Evolutionary conservation across 2,329 filamentous ascomycete species (phyloP), one percentile per base, ranked within the genome.

Genomic region (Colletotrichum magnum): DNA sequence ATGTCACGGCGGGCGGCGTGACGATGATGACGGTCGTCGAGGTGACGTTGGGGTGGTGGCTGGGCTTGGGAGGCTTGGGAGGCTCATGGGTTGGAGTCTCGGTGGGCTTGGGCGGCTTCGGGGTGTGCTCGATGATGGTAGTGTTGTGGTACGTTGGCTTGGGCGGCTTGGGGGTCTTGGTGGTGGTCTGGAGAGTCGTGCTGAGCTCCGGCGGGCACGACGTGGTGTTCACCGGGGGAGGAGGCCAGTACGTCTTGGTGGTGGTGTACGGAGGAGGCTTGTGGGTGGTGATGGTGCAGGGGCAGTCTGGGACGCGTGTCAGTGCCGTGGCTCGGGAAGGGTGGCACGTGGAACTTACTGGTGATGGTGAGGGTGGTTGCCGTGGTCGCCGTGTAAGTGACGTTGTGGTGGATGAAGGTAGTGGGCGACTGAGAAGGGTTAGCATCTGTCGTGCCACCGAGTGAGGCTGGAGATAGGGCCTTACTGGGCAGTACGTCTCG

Each of bases 341-440:
- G 58, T 15, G 5, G 39, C 5, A 54, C 18, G 5, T 21, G 5
- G 28, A 32, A 32, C 21, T 74, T 75, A 84, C 82, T 82, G 61
- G 81, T 84, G 72, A 86, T 77, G 71, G 84, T 85, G 65, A 86
- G 60, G 50, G 80, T 83, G 41, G 80, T 83, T 32, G 79, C 76
- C 70, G 76, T 71, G 21, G 80, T 83, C 68, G 79, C 82, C 32
- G 81, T 85, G 74, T 83, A 84, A 58, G 84, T 85, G 61, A 79
- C 76, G 68, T 81, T 80, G 64, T 79, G 78, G 74, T 79, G 78
- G 39, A 80, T 74, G 66, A 81, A 78, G 39, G 83, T 79, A 59
- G 79, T 81, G 15, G 81, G 77, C 51, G 74, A 75, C 76, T 80
- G 74, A 47, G 53, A 6, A 26, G 28, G 5, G 58, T 72, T 18